Conservation (phyloP, 257 asterid genomes). For the Anisodus acutangulus region DNA sequence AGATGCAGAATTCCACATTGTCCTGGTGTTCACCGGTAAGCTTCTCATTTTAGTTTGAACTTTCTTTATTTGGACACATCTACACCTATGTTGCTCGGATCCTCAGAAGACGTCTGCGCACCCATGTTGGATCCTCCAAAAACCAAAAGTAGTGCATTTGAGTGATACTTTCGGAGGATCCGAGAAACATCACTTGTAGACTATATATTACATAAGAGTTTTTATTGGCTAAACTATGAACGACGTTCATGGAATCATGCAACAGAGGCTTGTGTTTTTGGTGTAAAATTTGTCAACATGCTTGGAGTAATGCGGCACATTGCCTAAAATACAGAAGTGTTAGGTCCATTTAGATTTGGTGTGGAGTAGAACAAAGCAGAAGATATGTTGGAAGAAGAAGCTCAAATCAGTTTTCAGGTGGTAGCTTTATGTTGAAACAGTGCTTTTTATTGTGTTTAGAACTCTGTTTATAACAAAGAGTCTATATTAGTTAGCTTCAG, state of each 20-base stretch:
- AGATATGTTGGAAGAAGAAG: neutral
- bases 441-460: constrained; percentile 14
- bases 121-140: neutral
- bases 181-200: neutral
- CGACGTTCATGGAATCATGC: neutral
- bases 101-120: neutral
- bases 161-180: neutral
- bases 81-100: neutral
- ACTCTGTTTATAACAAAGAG: neutral
- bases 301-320: constrained; percentile 16
- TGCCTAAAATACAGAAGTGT: neutral
- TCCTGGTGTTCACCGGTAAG: constrained; percentile 14
- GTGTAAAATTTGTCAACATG: neutral
- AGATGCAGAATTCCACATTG: constrained; percentile 26
- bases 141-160: neutral
- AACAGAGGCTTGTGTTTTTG: constrained; percentile 21
- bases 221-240: neutral
- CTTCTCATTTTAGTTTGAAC: neutral
- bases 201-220: neutral
- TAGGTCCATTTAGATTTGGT: neutral
- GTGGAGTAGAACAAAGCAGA: constrained; percentile 5
- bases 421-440: constrained; percentile 6
- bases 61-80: neutral
- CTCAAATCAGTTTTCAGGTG: neutral
- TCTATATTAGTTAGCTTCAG: neutral